These are phyloP conservation scores for Fusarium ramigenum DNA, from an alignment of 2,329 filamentous ascomycete species.

Conservation along the genomic window DNA sequence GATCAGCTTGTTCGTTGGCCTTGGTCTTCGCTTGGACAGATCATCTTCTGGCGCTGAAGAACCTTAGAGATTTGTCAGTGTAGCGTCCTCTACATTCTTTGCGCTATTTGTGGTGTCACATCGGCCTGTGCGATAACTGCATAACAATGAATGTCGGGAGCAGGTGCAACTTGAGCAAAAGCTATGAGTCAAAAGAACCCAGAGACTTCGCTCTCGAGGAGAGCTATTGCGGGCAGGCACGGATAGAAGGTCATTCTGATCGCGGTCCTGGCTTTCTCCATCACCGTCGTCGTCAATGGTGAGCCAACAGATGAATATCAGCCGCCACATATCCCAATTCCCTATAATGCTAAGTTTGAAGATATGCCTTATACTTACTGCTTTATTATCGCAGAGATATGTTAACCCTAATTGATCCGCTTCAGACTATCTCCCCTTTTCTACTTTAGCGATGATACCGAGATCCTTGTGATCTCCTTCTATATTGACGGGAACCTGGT, in stretches of 20 bases:
- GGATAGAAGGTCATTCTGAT: neutral
- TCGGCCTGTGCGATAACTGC: neutral
- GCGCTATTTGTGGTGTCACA: too few relatives aligned
- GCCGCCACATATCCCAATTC: neutral
- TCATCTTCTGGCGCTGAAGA: neutral
- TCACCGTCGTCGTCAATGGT: neutral
- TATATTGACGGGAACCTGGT: neutral
- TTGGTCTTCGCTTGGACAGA: neutral
- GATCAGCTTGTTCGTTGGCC: accelerated
- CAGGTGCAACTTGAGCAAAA: neutral
- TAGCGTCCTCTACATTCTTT: too few relatives aligned
- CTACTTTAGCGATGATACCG: neutral
- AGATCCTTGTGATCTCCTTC: neutral
- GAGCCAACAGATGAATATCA: neutral
- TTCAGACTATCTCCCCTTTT: neutral
- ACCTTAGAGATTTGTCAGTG: neutral
- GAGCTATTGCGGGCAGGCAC: neutral
- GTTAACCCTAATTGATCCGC: neutral
- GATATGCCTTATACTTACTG: neutral
- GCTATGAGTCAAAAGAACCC: neutral
- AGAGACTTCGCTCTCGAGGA: too few relatives aligned
- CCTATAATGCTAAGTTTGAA: neutral
- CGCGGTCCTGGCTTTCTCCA: neutral
- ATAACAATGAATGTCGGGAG: neutral
- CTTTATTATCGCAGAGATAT: neutral